Conservation (phyloP, 208 protist species). For the Acanthamoeba lenticulata region DNA sequence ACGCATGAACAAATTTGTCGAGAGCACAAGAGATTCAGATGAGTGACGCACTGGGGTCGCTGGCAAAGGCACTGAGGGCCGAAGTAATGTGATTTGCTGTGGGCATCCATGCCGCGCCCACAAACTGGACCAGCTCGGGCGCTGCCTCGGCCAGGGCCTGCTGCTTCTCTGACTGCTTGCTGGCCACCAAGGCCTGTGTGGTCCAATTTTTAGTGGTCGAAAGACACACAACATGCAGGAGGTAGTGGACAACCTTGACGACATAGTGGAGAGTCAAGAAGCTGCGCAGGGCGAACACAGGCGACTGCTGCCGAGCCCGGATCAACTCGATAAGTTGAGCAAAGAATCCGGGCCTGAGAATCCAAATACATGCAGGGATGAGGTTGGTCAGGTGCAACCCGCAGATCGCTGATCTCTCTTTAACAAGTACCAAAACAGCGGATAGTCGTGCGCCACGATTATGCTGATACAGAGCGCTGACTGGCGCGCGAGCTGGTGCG, state of each 20-base stretch:
- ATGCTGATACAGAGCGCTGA: not conserved
- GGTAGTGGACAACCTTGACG: not conserved
- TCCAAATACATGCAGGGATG: not conserved
- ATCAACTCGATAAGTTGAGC: not conserved
- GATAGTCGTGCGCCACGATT: not conserved
- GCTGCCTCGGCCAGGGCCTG: not conserved
- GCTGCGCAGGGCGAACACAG: not conserved
- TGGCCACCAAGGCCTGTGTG: not conserved
- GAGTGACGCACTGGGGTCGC: not conserved
- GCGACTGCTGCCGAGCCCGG: not conserved
- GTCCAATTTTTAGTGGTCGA: not conserved
- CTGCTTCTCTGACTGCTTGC: not conserved
- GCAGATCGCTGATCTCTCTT: too few relatives aligned
- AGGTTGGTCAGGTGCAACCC: too few relatives aligned
- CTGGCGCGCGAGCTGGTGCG: not conserved
- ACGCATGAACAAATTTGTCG: too few relatives aligned
- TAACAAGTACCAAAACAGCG: not conserved
- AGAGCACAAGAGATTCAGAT: not conserved
- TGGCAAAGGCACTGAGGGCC: not conserved
- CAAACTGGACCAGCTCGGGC: not conserved
- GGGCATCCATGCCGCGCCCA: not conserved
- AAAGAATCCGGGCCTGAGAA: not conserved
- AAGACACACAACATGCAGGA: not conserved
- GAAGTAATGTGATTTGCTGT: not conserved
- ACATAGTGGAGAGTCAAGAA: not conserved